Evolutionary conservation across 495 filamentous ascomycete species (phyloP).

Genomic region (Penicillium longicatenatum): DNA sequence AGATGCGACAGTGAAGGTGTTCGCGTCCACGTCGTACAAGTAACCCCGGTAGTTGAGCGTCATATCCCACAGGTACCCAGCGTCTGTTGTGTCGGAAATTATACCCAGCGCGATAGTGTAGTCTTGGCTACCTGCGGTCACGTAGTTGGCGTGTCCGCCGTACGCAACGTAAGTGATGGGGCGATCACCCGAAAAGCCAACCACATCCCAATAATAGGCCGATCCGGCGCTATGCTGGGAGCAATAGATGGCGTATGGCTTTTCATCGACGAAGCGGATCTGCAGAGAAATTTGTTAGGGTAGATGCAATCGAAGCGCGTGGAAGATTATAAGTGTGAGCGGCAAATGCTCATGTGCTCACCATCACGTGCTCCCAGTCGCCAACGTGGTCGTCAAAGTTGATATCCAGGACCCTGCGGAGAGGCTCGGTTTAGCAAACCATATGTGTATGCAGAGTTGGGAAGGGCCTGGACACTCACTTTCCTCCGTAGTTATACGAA

Average conservation of each 20-base stretch:
- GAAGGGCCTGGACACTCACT: slow-evolving; percentile 1
- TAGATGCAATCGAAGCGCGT: not conserved
- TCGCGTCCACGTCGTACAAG: slow-evolving; percentile 5
- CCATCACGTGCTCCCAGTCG: slow-evolving; percentile 12
- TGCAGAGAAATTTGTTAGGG: not conserved
- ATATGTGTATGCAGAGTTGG: not conserved
- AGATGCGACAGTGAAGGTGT: not conserved
- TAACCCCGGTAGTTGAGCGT: slow-evolving; percentile 11
- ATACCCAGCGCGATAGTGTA: slow-evolving; percentile 11
- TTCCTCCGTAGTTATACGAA: slow-evolving; percentile 10
- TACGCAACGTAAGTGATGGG: slow-evolving; percentile 12
- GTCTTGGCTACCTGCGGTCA: slow-evolving; percentile 8
- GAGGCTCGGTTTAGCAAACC: not conserved
- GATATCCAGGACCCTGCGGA: slow-evolving; percentile 9
- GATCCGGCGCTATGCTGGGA: slow-evolving; percentile 10
- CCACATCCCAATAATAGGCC: slow-evolving; percentile 11
- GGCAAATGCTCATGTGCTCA: not conserved
- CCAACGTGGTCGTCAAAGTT: slow-evolving; percentile 13
- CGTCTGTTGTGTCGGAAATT: slow-evolving; percentile 6
- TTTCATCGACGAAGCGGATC: slow-evolving; percentile 10
- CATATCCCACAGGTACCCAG: slow-evolving; percentile 10
- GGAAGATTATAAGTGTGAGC: not conserved
- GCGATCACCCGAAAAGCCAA: slow-evolving; percentile 6
- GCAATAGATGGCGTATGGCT: slow-evolving; percentile 8
- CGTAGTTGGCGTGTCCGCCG: slow-evolving; percentile 11